Conservation (phyloP, 176 grass and related monocot genomes). For the Aechmea fasciata region DNA sequence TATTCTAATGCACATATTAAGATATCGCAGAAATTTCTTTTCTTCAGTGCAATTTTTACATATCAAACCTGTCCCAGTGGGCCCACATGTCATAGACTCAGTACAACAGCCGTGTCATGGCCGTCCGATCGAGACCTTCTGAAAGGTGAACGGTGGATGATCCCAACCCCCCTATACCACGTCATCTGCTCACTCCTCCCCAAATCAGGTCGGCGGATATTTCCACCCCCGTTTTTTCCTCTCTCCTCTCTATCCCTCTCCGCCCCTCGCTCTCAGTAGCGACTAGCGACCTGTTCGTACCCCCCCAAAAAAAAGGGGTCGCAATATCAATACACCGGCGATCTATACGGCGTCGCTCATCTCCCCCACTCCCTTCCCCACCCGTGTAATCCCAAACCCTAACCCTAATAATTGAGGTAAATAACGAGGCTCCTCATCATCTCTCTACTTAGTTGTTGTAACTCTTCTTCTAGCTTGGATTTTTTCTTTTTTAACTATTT, state of each 20-base stretch:
- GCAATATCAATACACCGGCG: conserved; percentile 1
- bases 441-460: background rate
- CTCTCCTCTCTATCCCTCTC: background rate
- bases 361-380: background rate
- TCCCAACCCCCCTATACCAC: background rate
- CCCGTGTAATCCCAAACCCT: background rate
- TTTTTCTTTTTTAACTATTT: background rate
- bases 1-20: too few species aligned
- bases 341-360: background rate
- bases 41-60: too few species aligned
- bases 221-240: background rate
- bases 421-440: background rate
- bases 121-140: too few species aligned
- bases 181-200: background rate
- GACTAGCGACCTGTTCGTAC: background rate
- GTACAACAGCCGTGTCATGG: too few species aligned
- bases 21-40: too few species aligned
- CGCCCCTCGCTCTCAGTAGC: background rate
- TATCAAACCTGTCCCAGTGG: too few species aligned
- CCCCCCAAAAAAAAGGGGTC: background rate
- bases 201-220: background rate
- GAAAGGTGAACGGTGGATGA: background rate
- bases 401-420: background rate
- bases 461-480: background rate
- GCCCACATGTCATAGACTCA: too few species aligned